Evolutionary conservation across 352 stramenopile species (phyloP).

Genomic region (Ochromonadaceae sp.): DNA sequence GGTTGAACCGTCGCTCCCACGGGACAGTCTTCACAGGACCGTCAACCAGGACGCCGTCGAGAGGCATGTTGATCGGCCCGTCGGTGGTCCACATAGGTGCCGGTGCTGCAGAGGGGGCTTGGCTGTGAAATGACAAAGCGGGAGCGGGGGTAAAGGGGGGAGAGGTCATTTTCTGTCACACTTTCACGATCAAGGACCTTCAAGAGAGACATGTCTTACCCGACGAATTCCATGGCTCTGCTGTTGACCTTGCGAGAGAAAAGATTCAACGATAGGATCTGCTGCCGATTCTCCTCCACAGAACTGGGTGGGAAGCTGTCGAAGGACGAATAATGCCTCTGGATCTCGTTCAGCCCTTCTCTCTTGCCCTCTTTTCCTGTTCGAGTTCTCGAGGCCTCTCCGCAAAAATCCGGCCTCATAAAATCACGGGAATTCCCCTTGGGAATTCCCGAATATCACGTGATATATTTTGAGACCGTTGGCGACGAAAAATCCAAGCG

Average conservation of each 20-base stretch:
- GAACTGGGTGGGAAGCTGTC: too few relatives aligned
- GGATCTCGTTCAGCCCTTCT: neutral
- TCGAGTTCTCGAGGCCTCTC: too few relatives aligned
- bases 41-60: neutral
- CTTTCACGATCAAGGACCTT: neutral
- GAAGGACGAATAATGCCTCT: neutral
- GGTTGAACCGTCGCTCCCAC: slow-evolving; percentile 21
- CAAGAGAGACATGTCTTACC: neutral
- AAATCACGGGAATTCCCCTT: neutral
- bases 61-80: neutral
- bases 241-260: neutral
- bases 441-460: neutral
- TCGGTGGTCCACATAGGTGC: neutral
- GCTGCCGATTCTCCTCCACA: too few relatives aligned
- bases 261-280: too few relatives aligned
- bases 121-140: too few relatives aligned
- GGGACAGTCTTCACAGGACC: neutral
- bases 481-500: neutral
- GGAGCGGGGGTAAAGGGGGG: too few relatives aligned
- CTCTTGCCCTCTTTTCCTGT: neutral
- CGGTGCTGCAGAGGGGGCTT: too few relatives aligned
- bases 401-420: too few relatives aligned
- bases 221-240: neutral
- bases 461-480: neutral
- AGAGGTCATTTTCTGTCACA: neutral